Percentiles rank a stretch among this genome's conserved stretches.
phyloP scores from a whole-genome alignment of 192 early-diverging fungal genomes.

The Phycomyces blakesleeanus region DNA sequence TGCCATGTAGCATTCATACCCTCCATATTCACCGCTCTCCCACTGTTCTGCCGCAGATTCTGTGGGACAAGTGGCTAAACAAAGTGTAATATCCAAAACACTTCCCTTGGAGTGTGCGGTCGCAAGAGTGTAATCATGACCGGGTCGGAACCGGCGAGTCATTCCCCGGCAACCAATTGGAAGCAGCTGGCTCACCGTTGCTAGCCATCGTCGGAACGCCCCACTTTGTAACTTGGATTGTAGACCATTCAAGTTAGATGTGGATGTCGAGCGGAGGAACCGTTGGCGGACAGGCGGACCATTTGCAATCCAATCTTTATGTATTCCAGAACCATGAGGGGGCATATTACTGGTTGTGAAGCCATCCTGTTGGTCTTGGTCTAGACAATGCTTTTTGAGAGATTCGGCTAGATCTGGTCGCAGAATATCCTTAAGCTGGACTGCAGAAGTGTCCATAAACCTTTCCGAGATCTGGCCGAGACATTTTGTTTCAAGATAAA shows the following conservation, averaged over 20 bases:
- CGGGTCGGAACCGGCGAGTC: conserved; percentile 70
- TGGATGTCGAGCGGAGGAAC: conserved; percentile 41
- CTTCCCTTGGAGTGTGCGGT: conserved; percentile 39
- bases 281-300: conserved; percentile 63
- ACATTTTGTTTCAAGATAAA: conserved; percentile 45
- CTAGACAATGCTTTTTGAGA: conserved; percentile 30
- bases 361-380: conserved; percentile 44
- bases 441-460: conserved; percentile 59
- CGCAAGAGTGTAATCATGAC: conserved; percentile 77
- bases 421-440: conserved; percentile 60
- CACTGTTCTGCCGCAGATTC: conserved; percentile 34
- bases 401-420: conserved; percentile 32
- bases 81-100: conserved; percentile 61
- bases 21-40: conserved; percentile 58
- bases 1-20: conserved; percentile 72
- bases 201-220: conserved; percentile 57
- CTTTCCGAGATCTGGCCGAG: conserved; percentile 50
- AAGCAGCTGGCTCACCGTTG: conserved; percentile 43
- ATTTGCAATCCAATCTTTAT: conserved; percentile 48
- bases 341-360: conserved; percentile 28
- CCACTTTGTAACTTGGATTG: conserved; percentile 42
- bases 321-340: conserved; percentile 55
- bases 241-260: conserved; percentile 4
- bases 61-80: conserved; percentile 34
- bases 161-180: conserved; percentile 38